Percentiles rank a stretch among this genome's conserved stretches.
These are phyloP conservation scores for Fusarium oxysporum DNA, from an alignment of 2,329 filamentous ascomycete species.

Conservation along the genomic window DNA sequence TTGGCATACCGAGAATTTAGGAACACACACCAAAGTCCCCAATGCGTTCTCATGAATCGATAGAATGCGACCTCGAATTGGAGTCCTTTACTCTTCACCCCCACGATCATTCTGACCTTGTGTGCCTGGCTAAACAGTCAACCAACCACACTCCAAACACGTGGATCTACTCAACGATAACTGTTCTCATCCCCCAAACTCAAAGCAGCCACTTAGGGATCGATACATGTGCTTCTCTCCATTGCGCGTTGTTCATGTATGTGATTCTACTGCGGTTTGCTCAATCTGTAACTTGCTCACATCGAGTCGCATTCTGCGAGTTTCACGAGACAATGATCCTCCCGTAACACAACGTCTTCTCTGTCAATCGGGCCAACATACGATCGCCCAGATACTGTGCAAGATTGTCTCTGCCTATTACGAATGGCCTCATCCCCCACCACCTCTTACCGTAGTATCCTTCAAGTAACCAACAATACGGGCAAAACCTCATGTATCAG, in stretches of 20 bases:
- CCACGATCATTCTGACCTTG: background rate
- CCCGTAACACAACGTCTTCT: background rate
- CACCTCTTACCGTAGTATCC: constrained; percentile 10
- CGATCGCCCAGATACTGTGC: constrained; percentile 1
- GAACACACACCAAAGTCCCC: constrained; percentile 13
- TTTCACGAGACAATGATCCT: constrained; percentile 1
- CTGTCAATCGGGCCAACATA: background rate
- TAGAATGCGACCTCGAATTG: background rate
- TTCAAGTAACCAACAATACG: constrained; percentile 21
- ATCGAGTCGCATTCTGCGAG: background rate
- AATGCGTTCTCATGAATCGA: background rate
- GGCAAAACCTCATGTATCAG: constrained; percentile 5
- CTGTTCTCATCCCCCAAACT: constrained; percentile 20
- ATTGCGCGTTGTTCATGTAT: background rate
- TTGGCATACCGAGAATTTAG: constrained; percentile 18
- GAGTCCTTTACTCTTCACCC: background rate
- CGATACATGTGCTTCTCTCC: constrained; percentile 3
- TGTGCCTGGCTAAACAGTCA: constrained; percentile 8
- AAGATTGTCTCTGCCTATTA: background rate
- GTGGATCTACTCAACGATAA: constrained; percentile 35
- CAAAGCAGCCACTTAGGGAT: constrained; percentile 5
- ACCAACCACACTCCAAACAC: constrained; percentile 32
- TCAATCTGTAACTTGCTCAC: constrained; percentile 2
- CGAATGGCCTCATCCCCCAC: constrained; percentile 17
- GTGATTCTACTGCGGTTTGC: constrained; percentile 5